Base-by-base conservation (phyloP, 768 basidiomycete species). In the Pleurotus tuber-regium region DNA sequence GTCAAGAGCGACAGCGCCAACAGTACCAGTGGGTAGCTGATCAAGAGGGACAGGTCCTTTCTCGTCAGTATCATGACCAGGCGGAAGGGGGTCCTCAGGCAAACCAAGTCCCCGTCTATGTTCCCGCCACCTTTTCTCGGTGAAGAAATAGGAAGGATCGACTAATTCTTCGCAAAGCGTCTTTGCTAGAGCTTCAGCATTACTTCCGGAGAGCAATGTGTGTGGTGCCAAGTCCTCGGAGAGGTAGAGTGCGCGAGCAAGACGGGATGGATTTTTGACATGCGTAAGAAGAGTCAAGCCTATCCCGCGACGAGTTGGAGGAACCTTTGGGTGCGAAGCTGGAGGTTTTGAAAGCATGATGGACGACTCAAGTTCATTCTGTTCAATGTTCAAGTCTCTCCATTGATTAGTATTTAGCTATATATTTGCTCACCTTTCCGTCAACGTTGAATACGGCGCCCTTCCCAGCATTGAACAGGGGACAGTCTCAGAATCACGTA, bases 301-400 rank as follows among this genome's bases (percentile, higher is more conserved):
- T 42, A 82, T 63, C 2, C 87, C 88, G 9, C 87, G 80, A 18
- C 89, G 75, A 4, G 75, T 72, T 1, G 72, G 11, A 0, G 83
- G 79, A 42, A 90, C 79, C 25, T 75, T 61, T 0, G 85, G 80
- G 56, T 85, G 79, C 9, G 83, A 77, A 1, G 73, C 66, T 1
- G 91, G 91, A 0, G 91, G 88, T 52, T 80, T 82, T 39, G 89
- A 90, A 12, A 91, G 73, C 85, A 90, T 89, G 53, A 93, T 57
- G 4, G 89, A 91, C 1, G 85, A 74, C 65, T 92, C 91, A 2
- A 93, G 76, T 67, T 93, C 91, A 57, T 85, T 89, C 89, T 92
- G 58, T 1, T 40, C 9, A 30, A 8, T 33, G 46, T 28, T 24
- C 14, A 24, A 18, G 4, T n/a, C 14, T 8, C 10, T 21, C 25